phyloP scores from a whole-genome alignment of 106 monocot species.

The Platanthera zijinensis region DNA sequence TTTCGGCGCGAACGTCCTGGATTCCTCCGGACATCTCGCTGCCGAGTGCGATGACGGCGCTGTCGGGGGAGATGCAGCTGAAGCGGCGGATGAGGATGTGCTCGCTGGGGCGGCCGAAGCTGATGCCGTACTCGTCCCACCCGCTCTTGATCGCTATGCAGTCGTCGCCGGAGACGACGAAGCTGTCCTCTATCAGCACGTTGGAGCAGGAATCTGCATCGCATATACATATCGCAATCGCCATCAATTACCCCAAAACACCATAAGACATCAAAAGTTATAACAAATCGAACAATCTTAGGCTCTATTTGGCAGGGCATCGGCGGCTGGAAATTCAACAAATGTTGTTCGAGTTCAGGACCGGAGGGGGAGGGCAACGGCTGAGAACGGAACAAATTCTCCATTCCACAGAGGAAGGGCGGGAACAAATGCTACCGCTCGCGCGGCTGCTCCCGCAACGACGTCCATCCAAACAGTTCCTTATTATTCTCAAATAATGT shows the following conservation, averaged over 20 bases:
- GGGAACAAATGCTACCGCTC: too few relatives aligned
- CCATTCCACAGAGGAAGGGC: too few relatives aligned
- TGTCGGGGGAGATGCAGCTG: constrained; percentile 90
- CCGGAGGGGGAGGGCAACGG: too few relatives aligned
- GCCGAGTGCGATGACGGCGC: constrained; percentile 75
- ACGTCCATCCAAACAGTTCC: too few relatives aligned
- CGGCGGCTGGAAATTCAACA: too few relatives aligned
- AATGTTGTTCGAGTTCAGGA: too few relatives aligned
- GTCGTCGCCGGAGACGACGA: constrained; percentile 82
- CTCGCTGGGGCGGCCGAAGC: constrained; percentile 64
- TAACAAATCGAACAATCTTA: too few relatives aligned
- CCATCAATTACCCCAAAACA: not conserved
- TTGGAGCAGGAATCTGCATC: constrained; percentile 71
- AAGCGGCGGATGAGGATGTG: constrained; percentile 60
- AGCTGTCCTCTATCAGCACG: constrained; percentile 76
- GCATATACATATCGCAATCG: not conserved
- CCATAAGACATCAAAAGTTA: too few relatives aligned
- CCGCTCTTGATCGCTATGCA: constrained; percentile 92
- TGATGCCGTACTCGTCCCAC: constrained; percentile 91
- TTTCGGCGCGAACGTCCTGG: constrained; percentile 58
- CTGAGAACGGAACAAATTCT: too few relatives aligned
- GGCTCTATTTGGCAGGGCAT: too few relatives aligned
- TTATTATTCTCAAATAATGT: too few relatives aligned
- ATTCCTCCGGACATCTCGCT: constrained; percentile 97
- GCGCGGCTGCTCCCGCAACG: too few relatives aligned